Evolutionary conservation across 1,284 basidiomycete species (phyloP).

Genomic region (Boletus mariae): DNA sequence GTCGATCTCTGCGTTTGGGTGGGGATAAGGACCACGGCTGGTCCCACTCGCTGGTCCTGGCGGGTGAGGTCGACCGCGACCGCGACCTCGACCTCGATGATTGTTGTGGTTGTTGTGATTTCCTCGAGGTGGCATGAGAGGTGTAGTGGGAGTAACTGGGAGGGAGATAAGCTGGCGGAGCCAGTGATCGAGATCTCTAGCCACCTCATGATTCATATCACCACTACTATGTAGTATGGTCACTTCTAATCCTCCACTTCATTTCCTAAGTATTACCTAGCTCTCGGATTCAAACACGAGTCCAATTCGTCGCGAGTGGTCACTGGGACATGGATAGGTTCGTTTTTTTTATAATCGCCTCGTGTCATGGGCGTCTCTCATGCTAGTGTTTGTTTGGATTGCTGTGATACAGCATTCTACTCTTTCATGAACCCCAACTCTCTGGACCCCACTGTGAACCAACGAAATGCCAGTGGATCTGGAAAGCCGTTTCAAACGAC

Average conservation of each 20-base stretch:
- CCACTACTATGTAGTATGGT: too few relatives aligned
- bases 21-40: slow-evolving; percentile 4
- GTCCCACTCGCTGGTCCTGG: neutral
- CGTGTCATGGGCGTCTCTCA: too few relatives aligned
- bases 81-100: slow-evolving; percentile 6
- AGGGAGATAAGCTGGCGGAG: too few relatives aligned
- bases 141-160: neutral
- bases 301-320: too few relatives aligned
- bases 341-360: too few relatives aligned
- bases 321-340: too few relatives aligned
- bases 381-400: too few relatives aligned
- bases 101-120: slow-evolving; percentile 8
- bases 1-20: slow-evolving; percentile 19
- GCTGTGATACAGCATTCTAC: neutral
- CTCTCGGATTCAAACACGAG: too few relatives aligned
- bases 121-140: slow-evolving; percentile 18
- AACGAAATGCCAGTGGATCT: neutral
- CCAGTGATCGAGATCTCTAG: too few relatives aligned
- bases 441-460: neutral
- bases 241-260: too few relatives aligned
- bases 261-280: too few relatives aligned
- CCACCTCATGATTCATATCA: too few relatives aligned
- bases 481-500: neutral
- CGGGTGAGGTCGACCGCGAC: slow-evolving; percentile 3
- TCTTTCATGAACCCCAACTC: neutral